Conservation (phyloP, 1,284 basidiomycete species). For the Wallemia mellicola region DNA sequence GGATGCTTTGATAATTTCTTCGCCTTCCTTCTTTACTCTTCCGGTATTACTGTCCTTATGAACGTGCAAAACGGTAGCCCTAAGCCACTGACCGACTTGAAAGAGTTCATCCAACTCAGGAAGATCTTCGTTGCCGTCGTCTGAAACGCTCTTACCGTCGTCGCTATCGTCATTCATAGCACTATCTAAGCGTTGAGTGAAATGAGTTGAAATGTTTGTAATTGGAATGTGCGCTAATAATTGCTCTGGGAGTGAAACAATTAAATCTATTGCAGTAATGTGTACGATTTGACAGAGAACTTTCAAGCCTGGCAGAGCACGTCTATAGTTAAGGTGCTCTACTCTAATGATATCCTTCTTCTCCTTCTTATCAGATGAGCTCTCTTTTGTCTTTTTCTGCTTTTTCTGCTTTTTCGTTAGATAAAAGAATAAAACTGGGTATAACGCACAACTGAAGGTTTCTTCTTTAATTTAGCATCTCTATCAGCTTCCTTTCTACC, state of each 20-base stretch:
- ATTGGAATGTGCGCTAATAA: conserved; percentile 83
- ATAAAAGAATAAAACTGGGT: conserved; percentile 17
- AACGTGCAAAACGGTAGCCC: conserved; percentile 39
- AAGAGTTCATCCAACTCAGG: conserved; percentile 52
- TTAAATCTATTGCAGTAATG: conserved; percentile 61
- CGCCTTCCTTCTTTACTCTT: conserved; percentile 9
- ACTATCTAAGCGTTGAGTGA: conserved; percentile 30
- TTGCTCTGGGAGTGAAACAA: conserved; percentile 82
- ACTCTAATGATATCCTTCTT: conserved; percentile 27
- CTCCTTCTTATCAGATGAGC: conserved; percentile 3
- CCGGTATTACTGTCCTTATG: conserved; percentile 17
- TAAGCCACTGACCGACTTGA: conserved; percentile 53
- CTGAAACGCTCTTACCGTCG: conserved; percentile 18
- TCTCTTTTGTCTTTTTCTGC: conserved; percentile 14
- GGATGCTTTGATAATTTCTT: conserved; percentile 34
- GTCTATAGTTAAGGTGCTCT: conserved; percentile 86
- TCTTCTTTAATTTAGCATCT: conserved; percentile 21
- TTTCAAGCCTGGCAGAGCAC: conserved; percentile 40
- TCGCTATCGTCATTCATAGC: conserved; percentile 16
- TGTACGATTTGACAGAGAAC: conserved; percentile 61
- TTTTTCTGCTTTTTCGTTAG: conserved; percentile 24
- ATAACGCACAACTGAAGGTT: conserved; percentile 8
- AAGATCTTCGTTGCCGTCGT: conserved; percentile 20
- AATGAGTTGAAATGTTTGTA: conserved; percentile 61
- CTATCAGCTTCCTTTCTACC: conserved; percentile 53